Conservation (phyloP, 371 early-diverging fungal genomes). For the Mortierella sp. region DNA sequence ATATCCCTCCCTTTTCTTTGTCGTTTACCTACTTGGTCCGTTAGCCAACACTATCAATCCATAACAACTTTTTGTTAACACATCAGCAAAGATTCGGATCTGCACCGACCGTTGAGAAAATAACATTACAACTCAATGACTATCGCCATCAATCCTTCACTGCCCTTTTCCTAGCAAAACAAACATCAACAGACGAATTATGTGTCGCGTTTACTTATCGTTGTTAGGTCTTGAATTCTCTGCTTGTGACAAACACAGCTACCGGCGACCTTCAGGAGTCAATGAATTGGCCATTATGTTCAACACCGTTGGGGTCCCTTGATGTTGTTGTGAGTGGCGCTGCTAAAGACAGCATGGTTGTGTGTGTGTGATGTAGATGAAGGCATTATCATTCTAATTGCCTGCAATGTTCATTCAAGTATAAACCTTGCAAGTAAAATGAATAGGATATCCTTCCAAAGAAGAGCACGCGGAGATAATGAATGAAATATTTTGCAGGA, state of each 20-base stretch:
- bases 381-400: too few relatives aligned
- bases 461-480: background rate
- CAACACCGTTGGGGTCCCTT: background rate
- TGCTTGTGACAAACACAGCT: background rate
- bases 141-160: background rate
- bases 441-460: background rate
- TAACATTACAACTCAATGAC: background rate
- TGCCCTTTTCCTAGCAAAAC: background rate
- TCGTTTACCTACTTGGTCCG: background rate
- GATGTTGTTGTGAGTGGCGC: background rate
- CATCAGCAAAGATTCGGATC: background rate
- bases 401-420: too few relatives aligned
- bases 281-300: background rate
- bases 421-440: too few relatives aligned
- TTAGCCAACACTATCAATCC: background rate
- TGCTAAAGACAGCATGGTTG: too few relatives aligned
- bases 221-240: background rate
- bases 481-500: background rate
- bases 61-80: background rate
- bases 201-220: background rate
- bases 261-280: background rate
- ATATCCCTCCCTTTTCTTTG: background rate
- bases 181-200: background rate
- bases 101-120: background rate
- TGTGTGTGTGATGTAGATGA: too few relatives aligned